phyloP scores from a whole-genome alignment of 192 early-diverging fungal species.

The Coemansia sp. region DNA sequence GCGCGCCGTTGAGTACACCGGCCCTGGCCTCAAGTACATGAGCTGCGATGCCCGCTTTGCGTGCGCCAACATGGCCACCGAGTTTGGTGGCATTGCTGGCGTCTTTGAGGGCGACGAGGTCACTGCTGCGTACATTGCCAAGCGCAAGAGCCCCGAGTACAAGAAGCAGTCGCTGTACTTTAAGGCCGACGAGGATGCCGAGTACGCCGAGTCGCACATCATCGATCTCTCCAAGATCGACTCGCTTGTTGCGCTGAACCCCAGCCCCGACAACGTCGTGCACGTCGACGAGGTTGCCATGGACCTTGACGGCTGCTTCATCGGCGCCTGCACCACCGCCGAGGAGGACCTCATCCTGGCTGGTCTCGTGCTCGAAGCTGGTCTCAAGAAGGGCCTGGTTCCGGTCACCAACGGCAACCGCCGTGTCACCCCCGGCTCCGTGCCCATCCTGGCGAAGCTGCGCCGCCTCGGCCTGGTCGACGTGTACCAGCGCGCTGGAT shows the following conservation, averaged over 20 bases:
- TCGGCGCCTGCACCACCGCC: constrained; percentile 79
- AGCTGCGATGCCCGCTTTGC: constrained; percentile 81
- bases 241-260: constrained; percentile 65
- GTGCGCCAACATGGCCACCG: constrained; percentile 79
- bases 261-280: constrained; percentile 74
- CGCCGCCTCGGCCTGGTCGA: constrained; percentile 68
- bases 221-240: constrained; percentile 71
- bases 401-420: constrained; percentile 61
- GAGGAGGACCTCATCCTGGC: constrained; percentile 80
- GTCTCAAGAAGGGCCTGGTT: constrained; percentile 64
- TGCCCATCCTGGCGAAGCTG: constrained; percentile 75
- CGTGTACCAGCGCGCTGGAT: constrained; percentile 72
- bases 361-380: constrained; percentile 69
- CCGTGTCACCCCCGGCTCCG: constrained; percentile 72
- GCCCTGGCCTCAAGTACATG: constrained; percentile 71
- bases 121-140: constrained; percentile 68
- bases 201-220: constrained; percentile 75
- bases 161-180: constrained; percentile 68
- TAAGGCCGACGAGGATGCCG: constrained; percentile 67
- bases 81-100: constrained; percentile 83
- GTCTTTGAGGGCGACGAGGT: constrained; percentile 74
- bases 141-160: constrained; percentile 69
- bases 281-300: constrained; percentile 58
- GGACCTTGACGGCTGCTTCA: constrained; percentile 76
- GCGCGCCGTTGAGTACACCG: constrained; percentile 75